Base-by-base conservation (phyloP, 139 green algal species). In the Coelastrella sp. region DNA sequence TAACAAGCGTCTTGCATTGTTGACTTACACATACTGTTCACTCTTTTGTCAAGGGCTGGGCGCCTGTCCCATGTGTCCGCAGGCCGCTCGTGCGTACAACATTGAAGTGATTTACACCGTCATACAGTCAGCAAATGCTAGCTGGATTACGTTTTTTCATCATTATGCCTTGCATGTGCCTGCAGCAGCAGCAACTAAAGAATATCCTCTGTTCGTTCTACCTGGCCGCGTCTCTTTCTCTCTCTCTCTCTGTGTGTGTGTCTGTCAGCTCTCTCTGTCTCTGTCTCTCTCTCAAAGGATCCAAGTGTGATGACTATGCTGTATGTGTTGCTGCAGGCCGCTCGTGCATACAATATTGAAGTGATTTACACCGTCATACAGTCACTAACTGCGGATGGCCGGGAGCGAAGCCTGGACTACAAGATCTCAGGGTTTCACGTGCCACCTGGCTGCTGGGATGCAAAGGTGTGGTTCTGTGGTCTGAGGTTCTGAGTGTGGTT, bases 381-480 rank as follows among this genome's bases (percentile, higher is more conserved):
- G 57, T 71, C 58, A 5, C 58, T 80, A 3, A 83, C 85, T 3
- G 14, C 5, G 2, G 95, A 97, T 80, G 95, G 96, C 2, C 86
- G 95, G 0, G 96, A 97, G 81, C 83, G 92, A 19, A 90, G 74
- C 2, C 90, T 94, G 61, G 96, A 97, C 85, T 97, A 97, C 91
- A 95, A 96, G 85, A 95, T 98, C 58, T 93, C 82, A 54, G 96
- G 96, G n/a, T 98, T 98, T 87, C 93, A 98, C 20, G 92, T 97
- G n/a, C 95, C 95, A 6, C 91, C 93, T 0, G 93, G 94, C 74
- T 94, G 80, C 47, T 95, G 90, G 66, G 95, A 97, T 59, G 94
- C 90, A 0, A 84, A 96, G 90, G 92, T 92, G 7, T n/a, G n/a
- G n/a, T n/a, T n/a, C n/a, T n/a, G n/a, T n/a, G n/a, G n/a, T n/a